phyloP scores from a whole-genome alignment of 2,329 filamentous ascomycete species.

The Colletotrichum sp. region DNA sequence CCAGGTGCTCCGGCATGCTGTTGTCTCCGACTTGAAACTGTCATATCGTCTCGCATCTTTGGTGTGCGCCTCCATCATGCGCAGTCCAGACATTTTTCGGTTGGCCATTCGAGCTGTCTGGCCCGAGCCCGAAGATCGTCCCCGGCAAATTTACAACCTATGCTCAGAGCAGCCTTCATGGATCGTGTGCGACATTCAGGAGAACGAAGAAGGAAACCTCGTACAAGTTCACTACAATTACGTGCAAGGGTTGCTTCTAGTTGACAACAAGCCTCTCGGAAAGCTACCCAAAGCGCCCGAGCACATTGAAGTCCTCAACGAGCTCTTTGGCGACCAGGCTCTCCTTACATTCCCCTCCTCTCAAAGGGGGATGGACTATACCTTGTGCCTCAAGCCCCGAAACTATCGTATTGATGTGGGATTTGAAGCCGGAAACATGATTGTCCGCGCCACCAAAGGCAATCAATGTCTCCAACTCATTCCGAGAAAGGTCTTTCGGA shows the following conservation, averaged over 20 bases:
- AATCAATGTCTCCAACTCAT: slow-evolving; percentile 31
- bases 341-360: slow-evolving; percentile 58
- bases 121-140: slow-evolving; percentile 36
- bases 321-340: slow-evolving; percentile 59
- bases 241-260: slow-evolving; percentile 34
- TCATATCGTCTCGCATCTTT: slow-evolving; percentile 37
- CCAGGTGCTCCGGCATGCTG: slow-evolving; percentile 35
- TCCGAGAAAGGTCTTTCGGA: slow-evolving; percentile 33
- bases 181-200: slow-evolving; percentile 12
- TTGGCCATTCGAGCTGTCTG: slow-evolving; percentile 45
- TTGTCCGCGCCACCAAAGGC: slow-evolving; percentile 46
- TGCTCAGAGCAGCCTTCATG: slow-evolving; percentile 37
- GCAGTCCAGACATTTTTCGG: slow-evolving; percentile 27
- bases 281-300: slow-evolving; percentile 59
- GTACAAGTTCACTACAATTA: slow-evolving; percentile 39
- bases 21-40: slow-evolving; percentile 54
- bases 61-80: slow-evolving; percentile 39
- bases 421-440: slow-evolving; percentile 37
- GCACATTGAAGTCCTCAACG: slow-evolving; percentile 42
- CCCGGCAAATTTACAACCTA: not conserved
- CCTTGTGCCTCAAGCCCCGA: slow-evolving; percentile 29
- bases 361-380: slow-evolving; percentile 58
- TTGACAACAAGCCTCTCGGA: slow-evolving; percentile 38
- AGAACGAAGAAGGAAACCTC: slow-evolving; percentile 19
- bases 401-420: slow-evolving; percentile 61